Conservation (phyloP, 2,329 filamentous ascomycete genomes). For the Trichoderma semiorbis region DNA sequence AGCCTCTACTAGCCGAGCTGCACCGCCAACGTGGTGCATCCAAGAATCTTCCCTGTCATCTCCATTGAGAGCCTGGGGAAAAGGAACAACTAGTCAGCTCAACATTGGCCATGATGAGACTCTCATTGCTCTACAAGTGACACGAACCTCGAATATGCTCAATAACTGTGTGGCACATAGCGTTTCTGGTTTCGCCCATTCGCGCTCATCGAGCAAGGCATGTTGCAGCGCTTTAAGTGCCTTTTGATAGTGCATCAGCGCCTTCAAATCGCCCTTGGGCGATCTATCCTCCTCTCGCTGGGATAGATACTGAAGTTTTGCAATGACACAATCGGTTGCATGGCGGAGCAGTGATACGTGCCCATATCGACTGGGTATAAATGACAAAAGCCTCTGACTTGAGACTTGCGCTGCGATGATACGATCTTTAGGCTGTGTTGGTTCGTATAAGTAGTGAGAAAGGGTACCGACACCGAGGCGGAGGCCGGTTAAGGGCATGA, state of each 20-base stretch:
- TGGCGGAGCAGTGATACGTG: slow-evolving; percentile 3
- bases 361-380: slow-evolving; percentile 4
- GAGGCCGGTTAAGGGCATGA: slow-evolving; percentile 8
- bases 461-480: slow-evolving; percentile 4
- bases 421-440: neutral
- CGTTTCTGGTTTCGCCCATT: slow-evolving; percentile 4
- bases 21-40: slow-evolving; percentile 5
- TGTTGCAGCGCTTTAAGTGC: slow-evolving; percentile 3
- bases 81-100: neutral
- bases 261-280: neutral
- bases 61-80: neutral
- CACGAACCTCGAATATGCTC: neutral
- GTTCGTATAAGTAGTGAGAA: slow-evolving; percentile 7
- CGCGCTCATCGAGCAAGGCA: neutral
- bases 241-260: slow-evolving; percentile 7
- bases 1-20: slow-evolving; percentile 6
- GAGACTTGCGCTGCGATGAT: neutral
- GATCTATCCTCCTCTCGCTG: slow-evolving; percentile 8
- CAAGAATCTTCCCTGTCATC: neutral
- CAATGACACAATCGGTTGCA: slow-evolving; percentile 7
- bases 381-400: slow-evolving; percentile 2
- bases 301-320: neutral
- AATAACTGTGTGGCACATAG: neutral
- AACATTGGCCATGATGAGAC: neutral
- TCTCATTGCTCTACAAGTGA: too few species aligned